Evolutionary conservation across 495 filamentous ascomycete genomes (phyloP), one percentile per base, ranked within the genome.

Genomic region (Friedmanniomyces endolithicus): DNA sequence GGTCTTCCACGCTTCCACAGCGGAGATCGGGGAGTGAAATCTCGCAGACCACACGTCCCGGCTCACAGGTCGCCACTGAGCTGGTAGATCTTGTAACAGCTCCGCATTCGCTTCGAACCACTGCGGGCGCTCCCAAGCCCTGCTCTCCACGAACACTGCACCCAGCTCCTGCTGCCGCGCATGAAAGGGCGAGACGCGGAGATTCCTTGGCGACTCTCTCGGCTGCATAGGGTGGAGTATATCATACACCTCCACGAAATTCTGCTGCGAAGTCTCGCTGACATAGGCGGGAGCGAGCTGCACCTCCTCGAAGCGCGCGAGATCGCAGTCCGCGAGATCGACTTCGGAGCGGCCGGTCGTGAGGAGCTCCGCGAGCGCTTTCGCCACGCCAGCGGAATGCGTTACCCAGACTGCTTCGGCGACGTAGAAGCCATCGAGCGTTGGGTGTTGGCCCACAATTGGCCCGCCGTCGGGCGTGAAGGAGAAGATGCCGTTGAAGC

Each of bases 371-470:
- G 75, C 75, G 2, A 78, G 35, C 16, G 74, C 72, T 31, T 73
- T 68, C 7, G 75, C 75, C 11, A 77, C 71, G 17, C 75, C 75
- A n/a, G 74, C 75, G 0, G 73, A 74, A 41, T 78, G 75, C 11
- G 75, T 78, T 6, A 78, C 74, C 75, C 75, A 78, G 1, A 78
- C 74, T 8, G 75, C 75, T 51, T 77, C 74, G 8, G 75, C 75
- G 9, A 77, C 74, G 34, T 70, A 77, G 67, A 77, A 76, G 11
- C 72, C 72, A 31, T 75, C 71, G 2, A 78, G 53, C 22, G 68
- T 67, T 11, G 75, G 72, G 12, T 70, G 65, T 60, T 72, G 67
- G 27, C 75, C 75, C 29, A 77, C 53, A 35, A 78, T 57, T 0
- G 75, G 72, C 0, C 73, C 74, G 7, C 74, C 74, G 56, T 78